phyloP scores from a whole-genome alignment of 1,284 basidiomycete genomes.

The Agroathelia rolfsii region DNA sequence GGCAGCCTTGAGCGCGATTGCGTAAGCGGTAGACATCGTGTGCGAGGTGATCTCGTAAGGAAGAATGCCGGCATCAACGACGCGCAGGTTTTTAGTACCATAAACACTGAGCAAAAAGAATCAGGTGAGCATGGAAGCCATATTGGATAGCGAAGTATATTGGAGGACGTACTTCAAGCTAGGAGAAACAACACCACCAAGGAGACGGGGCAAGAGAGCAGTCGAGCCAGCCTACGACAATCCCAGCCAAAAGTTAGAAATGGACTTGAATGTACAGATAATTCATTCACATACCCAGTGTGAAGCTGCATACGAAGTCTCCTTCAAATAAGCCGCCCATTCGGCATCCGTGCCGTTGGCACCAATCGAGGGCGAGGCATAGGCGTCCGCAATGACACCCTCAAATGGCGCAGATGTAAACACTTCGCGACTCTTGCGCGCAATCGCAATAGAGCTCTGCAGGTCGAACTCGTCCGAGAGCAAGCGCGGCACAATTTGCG shows the following conservation, averaged over 20 bases:
- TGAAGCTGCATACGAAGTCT: slow-evolving; percentile 9
- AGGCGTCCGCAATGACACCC: slow-evolving; percentile 11
- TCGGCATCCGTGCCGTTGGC: slow-evolving; percentile 14
- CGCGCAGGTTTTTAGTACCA: slow-evolving; percentile 23
- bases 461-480: slow-evolving; percentile 14
- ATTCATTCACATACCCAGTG: neutral
- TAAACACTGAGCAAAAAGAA: slow-evolving; percentile 22
- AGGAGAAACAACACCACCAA: slow-evolving; percentile 20
- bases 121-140: neutral
- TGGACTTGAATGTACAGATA: slow-evolving; percentile 6
- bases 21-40: slow-evolving; percentile 24
- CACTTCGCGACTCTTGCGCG: slow-evolving; percentile 11
- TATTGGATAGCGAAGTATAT: neutral
- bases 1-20: slow-evolving; percentile 21
- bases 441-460: slow-evolving; percentile 9
- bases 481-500: slow-evolving; percentile 13
- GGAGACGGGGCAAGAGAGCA: slow-evolving; percentile 13
- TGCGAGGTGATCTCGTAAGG: slow-evolving; percentile 25
- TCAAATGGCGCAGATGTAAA: slow-evolving; percentile 11
- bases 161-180: slow-evolving; percentile 16
- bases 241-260: no score
- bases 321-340: slow-evolving; percentile 12
- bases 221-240: slow-evolving; percentile 15
- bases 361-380: slow-evolving; percentile 5
- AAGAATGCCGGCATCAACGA: slow-evolving; percentile 17